Evolutionary conservation across 306 rosid species (phyloP), one percentile per base, ranked within the genome.

Genomic region (Gastrolobium villosum): DNA sequence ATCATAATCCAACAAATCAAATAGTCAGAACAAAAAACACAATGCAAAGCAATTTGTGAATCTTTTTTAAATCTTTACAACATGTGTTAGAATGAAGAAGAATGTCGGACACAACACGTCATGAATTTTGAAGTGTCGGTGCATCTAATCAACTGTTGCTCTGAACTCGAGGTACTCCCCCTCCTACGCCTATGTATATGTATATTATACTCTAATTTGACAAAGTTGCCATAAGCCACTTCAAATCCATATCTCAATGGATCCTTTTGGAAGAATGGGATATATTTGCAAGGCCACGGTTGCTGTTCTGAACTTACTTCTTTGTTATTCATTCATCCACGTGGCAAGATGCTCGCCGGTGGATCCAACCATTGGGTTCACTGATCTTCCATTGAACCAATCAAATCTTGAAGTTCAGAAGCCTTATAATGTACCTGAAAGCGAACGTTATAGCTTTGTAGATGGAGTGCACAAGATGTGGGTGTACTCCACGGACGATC

Each of bases 281-380:
- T 7, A 54, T 7, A 26, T 15, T 3, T 54, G 61, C 48, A 62
- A n/a, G 68, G 30, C 68, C 68, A 41, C 20, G 70, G 52, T 43
- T 54, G 50, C 39, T 53, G 6, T 46, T 64, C 3, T 74, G 2
- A 14, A 13, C 70, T 8, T 59, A 34, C 7, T 74, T 59, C 10
- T 60, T 74, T 15, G 39, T 34, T 74, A 2, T 37, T 45, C 37
- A 28, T 41, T 65, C 20, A 45, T 74, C 37, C 44, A 11, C 28
- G 14, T 41, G 30, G 48, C 37, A 39, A 53, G 75, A 31, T 46
- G 61, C 41, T 13, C 60, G 5, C 30, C 34, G 2, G 15, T 5
- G 37, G 64, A 74, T 65, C 61, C 15, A 20, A 75, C 82, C 4
- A 2, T 10, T 40, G 89, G 84, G 11, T 85, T 85, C 53, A 11